Evolutionary conservation across 345 rosid genomes (phyloP).

Genomic region (Erysimum cheiranthoides): DNA sequence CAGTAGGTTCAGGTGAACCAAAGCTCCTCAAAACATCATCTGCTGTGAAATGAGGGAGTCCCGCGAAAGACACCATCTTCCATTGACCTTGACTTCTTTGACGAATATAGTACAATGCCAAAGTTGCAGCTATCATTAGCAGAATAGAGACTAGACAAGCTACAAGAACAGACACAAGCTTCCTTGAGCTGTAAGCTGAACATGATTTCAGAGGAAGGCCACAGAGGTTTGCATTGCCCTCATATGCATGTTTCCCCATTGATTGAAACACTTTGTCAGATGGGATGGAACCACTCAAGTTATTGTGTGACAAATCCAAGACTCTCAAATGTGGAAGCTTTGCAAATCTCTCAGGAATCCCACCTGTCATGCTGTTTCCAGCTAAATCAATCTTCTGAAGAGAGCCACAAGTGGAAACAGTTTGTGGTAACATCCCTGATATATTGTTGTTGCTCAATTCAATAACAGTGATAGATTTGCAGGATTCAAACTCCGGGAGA

Average conservation of each 20-base stretch:
- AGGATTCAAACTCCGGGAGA: conserved; percentile 65
- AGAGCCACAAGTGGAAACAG: conserved; percentile 62
- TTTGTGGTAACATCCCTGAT: conserved; percentile 57
- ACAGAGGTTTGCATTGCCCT: conserved; percentile 75
- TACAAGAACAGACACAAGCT: conserved; percentile 59
- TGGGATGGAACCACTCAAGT: conserved; percentile 74
- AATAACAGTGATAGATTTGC: conserved; percentile 66
- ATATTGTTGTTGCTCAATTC: conserved; percentile 68
- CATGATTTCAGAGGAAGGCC: conserved; percentile 77
- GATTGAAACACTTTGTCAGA: conserved; percentile 55
- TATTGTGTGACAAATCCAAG: conserved; percentile 70
- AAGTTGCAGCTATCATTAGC: conserved; percentile 52
- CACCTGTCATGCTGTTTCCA: conserved; percentile 60
- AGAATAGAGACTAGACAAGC: conserved; percentile 55
- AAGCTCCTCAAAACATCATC: conserved; percentile 79
- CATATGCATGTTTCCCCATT: conserved; percentile 69
- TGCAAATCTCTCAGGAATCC: conserved; percentile 61
- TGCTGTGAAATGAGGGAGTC: conserved; percentile 80
- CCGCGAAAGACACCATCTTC: conserved; percentile 77
- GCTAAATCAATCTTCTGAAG: conserved; percentile 65
- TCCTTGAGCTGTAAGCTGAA: conserved; percentile 60
- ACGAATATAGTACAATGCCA: conserved; percentile 58
- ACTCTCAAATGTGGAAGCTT: conserved; percentile 58
- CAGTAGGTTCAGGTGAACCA: conserved; percentile 51
- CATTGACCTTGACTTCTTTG: conserved; percentile 67